These are phyloP conservation scores for Monosporozyma servazzii DNA, from an alignment of 805 yeast species.

Conservation along the genomic window DNA sequence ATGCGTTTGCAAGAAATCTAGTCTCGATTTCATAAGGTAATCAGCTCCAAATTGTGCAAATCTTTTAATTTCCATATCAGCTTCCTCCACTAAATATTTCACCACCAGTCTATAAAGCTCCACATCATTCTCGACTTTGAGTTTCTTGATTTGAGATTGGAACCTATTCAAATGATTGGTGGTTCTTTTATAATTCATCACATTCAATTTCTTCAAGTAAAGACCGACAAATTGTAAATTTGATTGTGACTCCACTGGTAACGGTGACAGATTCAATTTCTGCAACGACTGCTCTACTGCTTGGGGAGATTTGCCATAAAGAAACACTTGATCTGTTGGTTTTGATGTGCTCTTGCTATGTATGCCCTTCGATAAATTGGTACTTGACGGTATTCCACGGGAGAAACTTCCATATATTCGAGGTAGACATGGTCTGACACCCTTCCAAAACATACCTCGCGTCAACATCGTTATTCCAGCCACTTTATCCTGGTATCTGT, in stretches of 20 bases:
- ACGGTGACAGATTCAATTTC: slow-evolving; percentile 7
- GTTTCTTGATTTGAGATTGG: slow-evolving; percentile 3
- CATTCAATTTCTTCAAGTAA: slow-evolving; percentile 18
- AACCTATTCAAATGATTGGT: slow-evolving; percentile 14
- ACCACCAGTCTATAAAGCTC: slow-evolving; percentile 11
- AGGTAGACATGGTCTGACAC: neutral
- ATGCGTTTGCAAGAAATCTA: neutral
- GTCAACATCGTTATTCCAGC: neutral
- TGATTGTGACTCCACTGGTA: neutral
- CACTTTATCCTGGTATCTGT: no score
- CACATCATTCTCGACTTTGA: neutral
- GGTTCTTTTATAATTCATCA: slow-evolving; percentile 18
- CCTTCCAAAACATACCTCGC: neutral
- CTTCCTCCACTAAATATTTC: slow-evolving; percentile 17
- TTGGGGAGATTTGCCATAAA: slow-evolving; percentile 2
- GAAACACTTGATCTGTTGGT: neutral
- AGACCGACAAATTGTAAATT: slow-evolving; percentile 8
- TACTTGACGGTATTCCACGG: neutral
- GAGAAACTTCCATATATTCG: neutral
- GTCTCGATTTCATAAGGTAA: slow-evolving; percentile 5
- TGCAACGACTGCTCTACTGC: slow-evolving; percentile 4
- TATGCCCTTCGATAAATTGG: neutral
- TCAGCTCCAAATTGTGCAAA: slow-evolving; percentile 10
- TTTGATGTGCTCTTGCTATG: neutral
- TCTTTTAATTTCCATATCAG: slow-evolving; percentile 18